Evolutionary conservation across 805 yeast genomes (phyloP), one percentile per base, ranked within the genome.

Genomic region (Saccharomyces eubayanus): DNA sequence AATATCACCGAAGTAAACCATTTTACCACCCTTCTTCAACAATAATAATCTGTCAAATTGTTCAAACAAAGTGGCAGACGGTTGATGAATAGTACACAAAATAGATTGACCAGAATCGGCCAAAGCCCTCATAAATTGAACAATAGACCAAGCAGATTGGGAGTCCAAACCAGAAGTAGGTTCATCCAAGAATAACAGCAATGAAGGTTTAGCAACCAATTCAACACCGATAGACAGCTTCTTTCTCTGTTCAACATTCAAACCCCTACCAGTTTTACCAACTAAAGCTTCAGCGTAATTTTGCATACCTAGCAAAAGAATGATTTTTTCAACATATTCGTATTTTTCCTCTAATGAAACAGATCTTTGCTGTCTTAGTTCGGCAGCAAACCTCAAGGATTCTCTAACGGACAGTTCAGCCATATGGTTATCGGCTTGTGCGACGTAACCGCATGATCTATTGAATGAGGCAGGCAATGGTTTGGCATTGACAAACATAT

Each of bases 1-100:
- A 62, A 86, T 81, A 58, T 85, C 90, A 61, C 95, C 95, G 66
- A 85, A 87, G 69, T 87, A 87, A 31, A 85, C 92, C 58, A 91
- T 87, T 63, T 77, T 74, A 59, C 95, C 95, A 67, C 95, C 95
- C 58, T 77, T 80, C 60, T 83, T 83, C 65, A 87, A 74, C 60
- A 87, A 78, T 59, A 85, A 71, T 55, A 84, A 72, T 55, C 89
- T 77, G 60, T 84, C 89, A 60, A 84, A 84, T 64, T 82, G 83
- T 64, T 82, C 80, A 66, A 84, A 77, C 63, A 84, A 70, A 29
- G 83, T 75, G 41, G 90, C 88, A 16, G 89, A 84, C 56, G 90
- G 90, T 70, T 84, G 90, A 69, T 84, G 90, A 60, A 84, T 85
- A 28, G 90, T 84, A 73, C 89, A 85, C 65, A 84, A 72, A 66